These are phyloP conservation scores for Pythium scleroteichum DNA, from an alignment of 352 stramenopile species.

Conservation along the genomic window DNA sequence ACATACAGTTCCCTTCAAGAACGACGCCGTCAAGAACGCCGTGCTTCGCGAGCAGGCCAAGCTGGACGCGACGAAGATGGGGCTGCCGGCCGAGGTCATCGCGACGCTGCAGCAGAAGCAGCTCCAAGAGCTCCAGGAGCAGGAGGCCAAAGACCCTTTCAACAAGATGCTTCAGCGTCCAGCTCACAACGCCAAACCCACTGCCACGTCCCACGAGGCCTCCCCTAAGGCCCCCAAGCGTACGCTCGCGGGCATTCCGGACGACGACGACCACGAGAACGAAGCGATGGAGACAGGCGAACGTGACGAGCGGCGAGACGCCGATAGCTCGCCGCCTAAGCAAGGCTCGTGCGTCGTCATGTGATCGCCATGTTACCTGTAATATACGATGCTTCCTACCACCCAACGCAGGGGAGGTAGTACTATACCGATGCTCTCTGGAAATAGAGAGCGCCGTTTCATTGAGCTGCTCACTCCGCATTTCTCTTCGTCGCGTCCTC, in stretches of 20 bases:
- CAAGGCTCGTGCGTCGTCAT: constrained; percentile 22
- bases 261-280: constrained; percentile 7
- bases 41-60: constrained; percentile 78
- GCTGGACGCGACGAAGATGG: constrained; percentile 67
- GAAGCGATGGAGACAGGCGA: background rate
- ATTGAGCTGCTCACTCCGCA: background rate
- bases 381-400: constrained; percentile 9
- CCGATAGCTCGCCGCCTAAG: constrained; percentile 10
- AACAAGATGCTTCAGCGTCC: constrained; percentile 9
- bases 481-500: background rate
- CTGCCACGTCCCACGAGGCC: background rate
- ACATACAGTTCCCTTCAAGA: constrained; percentile 86
- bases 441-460: background rate
- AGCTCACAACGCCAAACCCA: constrained; percentile 6
- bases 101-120: constrained; percentile 42
- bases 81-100: constrained; percentile 62
- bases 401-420: background rate
- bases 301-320: background rate
- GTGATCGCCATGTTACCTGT: constrained; percentile 12
- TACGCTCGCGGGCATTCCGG: background rate
- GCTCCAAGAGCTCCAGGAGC: constrained; percentile 20
- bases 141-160: background rate
- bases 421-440: background rate
- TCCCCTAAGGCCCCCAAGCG: background rate
- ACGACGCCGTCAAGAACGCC: constrained; percentile 79